Conservation (phyloP, 2,329 filamentous ascomycete species). For the Mycosphaerelloides madeirae region DNA sequence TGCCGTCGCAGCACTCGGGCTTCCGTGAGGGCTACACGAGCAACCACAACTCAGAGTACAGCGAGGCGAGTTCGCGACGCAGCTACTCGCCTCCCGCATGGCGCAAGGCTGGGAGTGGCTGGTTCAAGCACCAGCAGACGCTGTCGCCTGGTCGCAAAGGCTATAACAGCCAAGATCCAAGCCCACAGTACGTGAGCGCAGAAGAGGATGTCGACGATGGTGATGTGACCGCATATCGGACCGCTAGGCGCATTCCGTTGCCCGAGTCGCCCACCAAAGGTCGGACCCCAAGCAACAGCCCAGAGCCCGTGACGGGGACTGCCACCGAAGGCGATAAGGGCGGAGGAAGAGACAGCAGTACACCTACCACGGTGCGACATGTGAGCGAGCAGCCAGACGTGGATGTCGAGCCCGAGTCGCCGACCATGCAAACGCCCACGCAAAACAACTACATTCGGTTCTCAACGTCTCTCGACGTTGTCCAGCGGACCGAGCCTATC, state of each 20-base stretch:
- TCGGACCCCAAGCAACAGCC: constrained; percentile 30
- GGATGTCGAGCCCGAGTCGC: constrained; percentile 19
- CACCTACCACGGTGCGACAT: constrained; percentile 15
- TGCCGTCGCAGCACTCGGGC: constrained; percentile 59
- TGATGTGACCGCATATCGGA: constrained; percentile 36
- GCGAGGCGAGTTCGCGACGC: constrained; percentile 45
- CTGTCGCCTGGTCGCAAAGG: constrained; percentile 43
- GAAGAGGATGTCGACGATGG: constrained; percentile 48
- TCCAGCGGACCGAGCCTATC: constrained; percentile 79
- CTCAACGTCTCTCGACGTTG: constrained; percentile 78
- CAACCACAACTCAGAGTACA: constrained; percentile 41
- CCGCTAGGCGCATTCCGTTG: constrained; percentile 46
- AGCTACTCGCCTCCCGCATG: constrained; percentile 65
- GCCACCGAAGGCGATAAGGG: constrained; percentile 17
- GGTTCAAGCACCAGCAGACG: constrained; percentile 46
- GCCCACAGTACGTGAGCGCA: constrained; percentile 54
- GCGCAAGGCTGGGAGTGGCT: constrained; percentile 55
- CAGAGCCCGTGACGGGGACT: constrained; percentile 21
- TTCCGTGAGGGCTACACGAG: constrained; percentile 43
- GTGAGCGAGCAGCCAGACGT: constrained; percentile 16
- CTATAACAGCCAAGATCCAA: constrained; percentile 53
- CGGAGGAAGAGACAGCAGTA: constrained; percentile 14
- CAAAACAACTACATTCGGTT: constrained; percentile 66
- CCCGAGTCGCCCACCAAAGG: constrained; percentile 50
- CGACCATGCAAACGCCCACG: constrained; percentile 23